Conservation (phyloP, 148 eudicot genomes). For the Chenopodium formosanum region DNA sequence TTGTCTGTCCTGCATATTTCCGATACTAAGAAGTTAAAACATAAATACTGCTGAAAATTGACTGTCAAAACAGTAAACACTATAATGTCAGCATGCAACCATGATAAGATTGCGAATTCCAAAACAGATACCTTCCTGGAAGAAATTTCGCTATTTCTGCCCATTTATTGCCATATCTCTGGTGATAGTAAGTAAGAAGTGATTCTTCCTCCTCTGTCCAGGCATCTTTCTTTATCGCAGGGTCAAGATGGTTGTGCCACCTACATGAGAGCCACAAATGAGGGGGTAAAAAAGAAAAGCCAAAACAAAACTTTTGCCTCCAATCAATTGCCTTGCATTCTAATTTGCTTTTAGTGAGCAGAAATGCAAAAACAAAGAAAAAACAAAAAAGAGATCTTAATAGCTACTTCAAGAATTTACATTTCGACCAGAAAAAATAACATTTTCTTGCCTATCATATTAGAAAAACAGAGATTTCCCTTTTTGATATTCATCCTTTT, state of each 20-base stretch:
- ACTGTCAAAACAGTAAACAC: neutral
- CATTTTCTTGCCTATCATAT: neutral
- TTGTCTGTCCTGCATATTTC: conserved; percentile 65
- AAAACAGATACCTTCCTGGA: conserved; percentile 75
- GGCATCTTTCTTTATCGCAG: conserved; percentile 73
- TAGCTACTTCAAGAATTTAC: neutral
- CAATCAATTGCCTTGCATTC: neutral
- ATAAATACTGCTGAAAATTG: neutral
- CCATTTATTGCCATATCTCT: conserved; percentile 81
- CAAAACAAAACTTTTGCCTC: neutral
- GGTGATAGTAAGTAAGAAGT: conserved; percentile 54
- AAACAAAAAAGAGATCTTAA: too few species aligned
- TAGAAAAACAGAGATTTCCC: neutral
- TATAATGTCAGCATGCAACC: neutral
- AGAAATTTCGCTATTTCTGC: conserved; percentile 76
- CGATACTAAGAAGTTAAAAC: neutral
- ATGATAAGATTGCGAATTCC: neutral
- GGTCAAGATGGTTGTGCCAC: conserved; percentile 91
- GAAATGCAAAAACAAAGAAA: neutral
- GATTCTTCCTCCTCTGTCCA: conserved; percentile 81
- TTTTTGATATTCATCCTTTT: neutral
- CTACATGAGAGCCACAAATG: conserved; percentile 27
- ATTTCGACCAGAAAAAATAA: neutral
- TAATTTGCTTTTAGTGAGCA: neutral
- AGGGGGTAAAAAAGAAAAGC: neutral